Evolutionary conservation across 1,284 basidiomycete species (phyloP), one percentile per base, ranked within the genome.

Genomic region (Cryptococcus sp.): DNA sequence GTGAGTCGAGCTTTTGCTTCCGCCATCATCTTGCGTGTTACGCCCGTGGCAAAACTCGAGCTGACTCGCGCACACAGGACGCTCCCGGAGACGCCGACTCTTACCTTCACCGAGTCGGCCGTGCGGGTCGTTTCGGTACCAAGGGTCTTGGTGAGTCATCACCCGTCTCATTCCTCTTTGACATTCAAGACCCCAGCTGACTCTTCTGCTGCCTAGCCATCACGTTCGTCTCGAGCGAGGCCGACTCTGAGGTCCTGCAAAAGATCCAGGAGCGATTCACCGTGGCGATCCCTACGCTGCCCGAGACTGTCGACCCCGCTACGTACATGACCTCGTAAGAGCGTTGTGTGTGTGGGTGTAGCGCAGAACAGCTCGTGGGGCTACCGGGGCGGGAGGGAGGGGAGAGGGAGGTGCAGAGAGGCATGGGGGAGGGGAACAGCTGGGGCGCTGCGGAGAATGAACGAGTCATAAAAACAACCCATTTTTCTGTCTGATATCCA

Each of bases 51-150:
- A 8, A 20, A 8, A 38, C 33, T n/a, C 13, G 18, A 28, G 33
- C 46, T 47, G 24, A 47, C 46, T 8, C 9, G 28, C 28, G 44
- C 20, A 21, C 23, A 11, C 46, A 72, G 70, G 96, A 99, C 74
- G 94, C 89, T 55, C 94, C 96, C 43, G 84, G 88, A 47, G 96
- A 98, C 72, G 96, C 96, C 38, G 96, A 98, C 80, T 93, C 89
- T 63, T 99, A 98, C 79, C 84, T 99, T 53, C 96, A 99, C 80
- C 89, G 96, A 79, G 96, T 98, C 59, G 96, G 94, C 67, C 94
- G 96, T 83, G 96, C 96, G 64, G 96, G 96, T 67, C 91, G 96
- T 68, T 99, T 99, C 79, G 96, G 96, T 65, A 98, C 96, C 46
- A 98, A 98, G 80, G 96, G 96, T 84, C 85, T 98, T 40, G 66